Evolutionary conservation across 2,329 filamentous ascomycete genomes (phyloP).

Genomic region (Fusarium phyllophilum): DNA sequence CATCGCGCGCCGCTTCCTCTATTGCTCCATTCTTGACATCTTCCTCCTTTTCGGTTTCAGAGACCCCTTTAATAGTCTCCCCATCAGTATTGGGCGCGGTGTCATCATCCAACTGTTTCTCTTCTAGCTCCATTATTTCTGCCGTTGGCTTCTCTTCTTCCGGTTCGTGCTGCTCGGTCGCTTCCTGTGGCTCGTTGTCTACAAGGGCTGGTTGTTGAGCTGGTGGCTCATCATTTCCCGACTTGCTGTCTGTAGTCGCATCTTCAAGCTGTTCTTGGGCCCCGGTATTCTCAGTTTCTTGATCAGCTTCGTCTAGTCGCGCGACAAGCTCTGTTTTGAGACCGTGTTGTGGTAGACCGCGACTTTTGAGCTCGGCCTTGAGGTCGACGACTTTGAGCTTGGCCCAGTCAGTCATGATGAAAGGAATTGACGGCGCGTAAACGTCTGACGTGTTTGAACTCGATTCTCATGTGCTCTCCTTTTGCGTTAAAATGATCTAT

Average conservation of each 20-base stretch:
- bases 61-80: slow-evolving; percentile 1
- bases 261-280: slow-evolving; percentile 15
- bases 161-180: slow-evolving; percentile 9
- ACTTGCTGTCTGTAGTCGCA: slow-evolving; percentile 20
- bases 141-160: slow-evolving; percentile 5
- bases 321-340: slow-evolving; percentile 78
- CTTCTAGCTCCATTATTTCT: neutral
- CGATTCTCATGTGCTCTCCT: neutral
- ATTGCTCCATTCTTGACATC: slow-evolving; percentile 10
- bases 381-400: slow-evolving; percentile 79
- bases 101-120: neutral
- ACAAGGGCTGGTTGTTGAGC: neutral
- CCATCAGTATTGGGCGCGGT: neutral
- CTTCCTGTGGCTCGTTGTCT: neutral
- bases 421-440: slow-evolving; percentile 19
- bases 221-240: slow-evolving; percentile 3
- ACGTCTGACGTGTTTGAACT: neutral
- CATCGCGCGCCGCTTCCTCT: slow-evolving; percentile 4
- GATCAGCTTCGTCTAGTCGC: slow-evolving; percentile 58
- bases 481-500: no score
- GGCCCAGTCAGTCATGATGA: slow-evolving; percentile 62
- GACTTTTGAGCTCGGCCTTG: slow-evolving; percentile 77
- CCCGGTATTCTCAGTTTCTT: slow-evolving; percentile 9
- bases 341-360: slow-evolving; percentile 75
- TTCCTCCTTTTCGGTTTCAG: slow-evolving; percentile 8